Conservation (phyloP, 371 early-diverging fungal genomes). For the Phascolomyces articulosus region DNA sequence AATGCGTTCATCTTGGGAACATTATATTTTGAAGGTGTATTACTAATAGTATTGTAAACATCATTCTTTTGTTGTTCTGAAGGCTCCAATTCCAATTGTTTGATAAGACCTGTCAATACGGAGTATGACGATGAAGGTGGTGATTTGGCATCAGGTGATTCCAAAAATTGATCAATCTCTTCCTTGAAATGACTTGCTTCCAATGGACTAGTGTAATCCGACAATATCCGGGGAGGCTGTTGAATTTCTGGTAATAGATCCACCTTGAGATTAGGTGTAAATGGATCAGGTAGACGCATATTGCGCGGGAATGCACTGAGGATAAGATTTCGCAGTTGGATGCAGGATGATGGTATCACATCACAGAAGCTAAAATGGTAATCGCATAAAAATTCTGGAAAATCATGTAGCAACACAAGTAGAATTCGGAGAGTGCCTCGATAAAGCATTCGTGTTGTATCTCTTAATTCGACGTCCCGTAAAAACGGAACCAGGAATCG, state of each 20-base stretch:
- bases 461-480: constrained; percentile 67
- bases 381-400: constrained; percentile 95
- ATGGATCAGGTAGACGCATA: constrained; percentile 96
- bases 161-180: constrained; percentile 76
- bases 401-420: constrained; percentile 93
- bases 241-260: constrained; percentile 87
- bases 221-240: constrained; percentile 83
- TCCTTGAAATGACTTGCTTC: constrained; percentile 62
- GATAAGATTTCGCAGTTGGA: constrained; percentile 94
- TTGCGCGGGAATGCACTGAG: constrained; percentile 93
- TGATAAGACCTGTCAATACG: constrained; percentile 51
- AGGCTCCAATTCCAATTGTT: constrained; percentile 32
- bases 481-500: constrained; percentile 89
- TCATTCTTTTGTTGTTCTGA: constrained; percentile 8
- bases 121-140: too few relatives aligned
- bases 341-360: constrained; percentile 89
- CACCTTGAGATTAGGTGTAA: constrained; percentile 93
- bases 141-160: constrained; percentile 53
- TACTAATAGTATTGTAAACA: not conserved
- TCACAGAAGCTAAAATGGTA: constrained; percentile 92
- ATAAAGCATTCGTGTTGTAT: constrained; percentile 86
- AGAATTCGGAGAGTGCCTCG: constrained; percentile 88
- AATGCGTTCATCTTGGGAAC: constrained; percentile 84
- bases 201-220: constrained; percentile 77
- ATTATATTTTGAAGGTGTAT: constrained; percentile 66